Evolutionary conservation across 2,329 filamentous ascomycete genomes (phyloP).

Genomic region (Colletotrichum truncatum): DNA sequence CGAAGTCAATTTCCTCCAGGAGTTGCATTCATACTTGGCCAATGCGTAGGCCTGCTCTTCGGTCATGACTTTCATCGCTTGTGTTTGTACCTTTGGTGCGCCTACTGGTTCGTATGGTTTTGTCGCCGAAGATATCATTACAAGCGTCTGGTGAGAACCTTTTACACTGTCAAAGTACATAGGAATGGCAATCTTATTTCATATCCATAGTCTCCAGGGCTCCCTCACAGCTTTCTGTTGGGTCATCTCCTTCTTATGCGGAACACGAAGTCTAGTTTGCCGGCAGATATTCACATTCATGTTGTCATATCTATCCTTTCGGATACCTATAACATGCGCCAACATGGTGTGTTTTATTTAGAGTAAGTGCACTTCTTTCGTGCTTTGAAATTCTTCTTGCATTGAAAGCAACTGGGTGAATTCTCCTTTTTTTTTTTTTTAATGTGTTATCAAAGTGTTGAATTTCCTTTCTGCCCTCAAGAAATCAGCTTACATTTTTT

Average conservation of each 20-base stretch:
- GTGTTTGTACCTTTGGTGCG: too few species aligned
- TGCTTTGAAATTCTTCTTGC: neutral
- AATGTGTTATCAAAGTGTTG: too few species aligned
- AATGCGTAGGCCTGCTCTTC: too few species aligned
- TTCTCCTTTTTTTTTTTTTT: neutral
- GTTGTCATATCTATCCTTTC: neutral
- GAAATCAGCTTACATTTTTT: too few species aligned
- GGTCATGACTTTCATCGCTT: too few species aligned
- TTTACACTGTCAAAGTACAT: neutral
- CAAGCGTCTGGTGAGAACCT: neutral
- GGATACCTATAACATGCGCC: neutral
- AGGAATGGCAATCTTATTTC: too few species aligned
- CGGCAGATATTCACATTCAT: neutral
- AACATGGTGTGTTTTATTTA: neutral
- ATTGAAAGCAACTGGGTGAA: neutral
- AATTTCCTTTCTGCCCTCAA: too few species aligned
- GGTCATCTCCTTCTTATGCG: neutral
- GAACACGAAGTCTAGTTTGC: neutral
- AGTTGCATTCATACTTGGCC: too few species aligned
- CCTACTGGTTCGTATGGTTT: too few species aligned
- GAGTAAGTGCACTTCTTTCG: neutral
- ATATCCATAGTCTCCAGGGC: neutral
- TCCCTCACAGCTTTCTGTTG: neutral
- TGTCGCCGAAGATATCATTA: neutral
- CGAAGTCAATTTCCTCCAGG: too few species aligned